Evolutionary conservation across 352 stramenopile genomes (phyloP).

Genomic region (Elongisporangium undulatum): DNA sequence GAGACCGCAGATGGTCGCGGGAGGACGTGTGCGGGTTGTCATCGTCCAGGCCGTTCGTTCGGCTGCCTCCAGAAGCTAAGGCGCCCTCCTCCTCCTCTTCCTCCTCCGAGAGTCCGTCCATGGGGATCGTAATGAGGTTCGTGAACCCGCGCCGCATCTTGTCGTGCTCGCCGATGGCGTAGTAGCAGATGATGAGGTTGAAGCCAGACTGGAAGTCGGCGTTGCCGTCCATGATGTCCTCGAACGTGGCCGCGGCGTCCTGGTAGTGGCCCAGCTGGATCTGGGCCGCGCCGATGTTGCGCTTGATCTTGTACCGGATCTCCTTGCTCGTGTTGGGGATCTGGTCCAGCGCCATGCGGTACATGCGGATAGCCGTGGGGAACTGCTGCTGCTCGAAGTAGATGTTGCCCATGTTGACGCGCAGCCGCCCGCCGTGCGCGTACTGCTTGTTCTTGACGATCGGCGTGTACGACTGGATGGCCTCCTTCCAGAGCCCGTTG

Average conservation of each 20-base stretch:
- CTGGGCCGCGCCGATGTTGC: conserved; percentile 95
- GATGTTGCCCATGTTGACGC: conserved; percentile 98
- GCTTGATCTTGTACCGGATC: conserved; percentile 94
- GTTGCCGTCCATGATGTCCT: conserved; percentile 92
- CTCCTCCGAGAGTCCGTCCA: conserved; percentile 83
- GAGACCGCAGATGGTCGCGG: conserved; percentile 48
- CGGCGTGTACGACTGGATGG: conserved; percentile 91
- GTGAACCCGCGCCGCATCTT: conserved; percentile 93
- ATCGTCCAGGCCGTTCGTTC: conserved; percentile 17
- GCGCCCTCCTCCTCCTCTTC: conserved; percentile 77
- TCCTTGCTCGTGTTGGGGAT: conserved; percentile 93
- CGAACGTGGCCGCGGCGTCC: conserved; percentile 93
- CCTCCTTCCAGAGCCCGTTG: conserved; percentile 93
- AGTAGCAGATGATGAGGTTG: conserved; percentile 97
- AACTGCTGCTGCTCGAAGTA: conserved; percentile 96
- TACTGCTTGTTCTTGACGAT: conserved; percentile 98
- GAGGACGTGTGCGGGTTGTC: conserved; percentile 24
- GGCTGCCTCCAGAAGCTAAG: conserved; percentile 10
- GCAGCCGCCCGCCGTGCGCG: conserved; percentile 82
- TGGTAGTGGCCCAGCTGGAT: conserved; percentile 93
- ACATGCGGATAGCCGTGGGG: conserved; percentile 95
- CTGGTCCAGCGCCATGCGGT: conserved; percentile 97
- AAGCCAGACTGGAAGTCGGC: conserved; percentile 95
- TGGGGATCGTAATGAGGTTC: conserved; percentile 88
- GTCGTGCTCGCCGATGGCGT: conserved; percentile 93